Conservation (phyloP, 441 rosid species). For the Bocquillonia castaneifolia region DNA sequence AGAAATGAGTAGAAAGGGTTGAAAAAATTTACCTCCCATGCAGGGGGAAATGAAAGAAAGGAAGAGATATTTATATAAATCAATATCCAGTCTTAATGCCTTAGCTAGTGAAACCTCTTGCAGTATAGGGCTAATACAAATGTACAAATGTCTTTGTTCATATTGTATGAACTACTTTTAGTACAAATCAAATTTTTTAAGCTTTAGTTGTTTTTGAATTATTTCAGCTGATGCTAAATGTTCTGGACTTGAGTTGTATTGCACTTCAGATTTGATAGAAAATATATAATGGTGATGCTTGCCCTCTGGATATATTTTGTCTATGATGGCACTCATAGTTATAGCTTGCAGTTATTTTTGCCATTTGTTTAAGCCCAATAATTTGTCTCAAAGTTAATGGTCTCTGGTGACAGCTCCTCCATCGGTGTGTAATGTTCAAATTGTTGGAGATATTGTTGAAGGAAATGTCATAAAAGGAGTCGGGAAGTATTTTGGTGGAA, state of each 20-base stretch:
- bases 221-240: background rate
- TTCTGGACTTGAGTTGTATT: background rate
- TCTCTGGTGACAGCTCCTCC: conserved; percentile 78
- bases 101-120: background rate
- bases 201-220: background rate
- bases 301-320: background rate
- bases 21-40: background rate
- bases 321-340: background rate
- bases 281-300: background rate
- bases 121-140: background rate
- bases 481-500: conserved; percentile 96
- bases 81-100: background rate
- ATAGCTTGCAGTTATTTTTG: background rate
- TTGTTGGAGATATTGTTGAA: conserved; percentile 85
- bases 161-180: background rate
- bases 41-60: background rate
- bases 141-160: background rate
- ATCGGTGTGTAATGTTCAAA: conserved; percentile 68
- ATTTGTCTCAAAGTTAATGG: conserved; percentile 24
- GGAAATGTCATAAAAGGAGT: conserved; percentile 70
- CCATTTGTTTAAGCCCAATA: conserved; percentile 1
- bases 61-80: background rate
- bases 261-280: background rate
- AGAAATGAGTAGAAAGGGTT: background rate
- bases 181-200: background rate